Base-by-base conservation (phyloP, 257 asterid species). In the Solanum okadae region DNA sequence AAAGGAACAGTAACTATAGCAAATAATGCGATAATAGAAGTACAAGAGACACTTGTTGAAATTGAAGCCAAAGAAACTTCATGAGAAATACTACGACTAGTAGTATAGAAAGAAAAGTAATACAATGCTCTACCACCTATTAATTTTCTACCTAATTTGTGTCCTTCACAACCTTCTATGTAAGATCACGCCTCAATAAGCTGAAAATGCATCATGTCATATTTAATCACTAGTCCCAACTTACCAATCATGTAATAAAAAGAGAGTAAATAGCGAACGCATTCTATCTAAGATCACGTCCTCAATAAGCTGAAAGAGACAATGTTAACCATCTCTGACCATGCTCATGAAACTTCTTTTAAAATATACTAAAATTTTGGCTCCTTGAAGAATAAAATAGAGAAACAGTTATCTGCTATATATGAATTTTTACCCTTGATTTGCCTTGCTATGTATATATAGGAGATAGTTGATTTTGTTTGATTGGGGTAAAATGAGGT, bases 161-260 rank as follows among this genome's bases (percentile, higher is more conserved):
- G 18, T n/a, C 2, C 2, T 65, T 10, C 18, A 65, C 9, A 5
- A 2, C 4, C 33, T 65, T 12, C 1, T 65, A n/a, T 65, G 0
- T 65, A 65, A 65, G 8, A 5, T n/a, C 18, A 65, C 7, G 1
- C 16, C 33, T n/a, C 18, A 13, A 65, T n/a, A 65, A 65, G 2
- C 8, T 10, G 4, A n/a, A n/a, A n/a, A 1, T 65, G 8, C 1
- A 0, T n/a, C 33, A 65, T 65, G 1, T 11, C 18, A 3, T 63
- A 25, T n/a, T 0, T n/a, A 10, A 63, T 63, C 31, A 10, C 33
- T 0, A 56, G 11, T 6, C 65, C 65, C n/a, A 7, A 0, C 65
- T 56, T 56, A 56, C n/a, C 65, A 56, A 56, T 56, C n/a, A 56
- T 56, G 65, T 56, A 18, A 18, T 56, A 56, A 56, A 18, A 56